Evolutionary conservation across 352 stramenopile genomes (phyloP), one percentile per base, ranked within the genome.

Genomic region (Pseudoperonospora humuli): DNA sequence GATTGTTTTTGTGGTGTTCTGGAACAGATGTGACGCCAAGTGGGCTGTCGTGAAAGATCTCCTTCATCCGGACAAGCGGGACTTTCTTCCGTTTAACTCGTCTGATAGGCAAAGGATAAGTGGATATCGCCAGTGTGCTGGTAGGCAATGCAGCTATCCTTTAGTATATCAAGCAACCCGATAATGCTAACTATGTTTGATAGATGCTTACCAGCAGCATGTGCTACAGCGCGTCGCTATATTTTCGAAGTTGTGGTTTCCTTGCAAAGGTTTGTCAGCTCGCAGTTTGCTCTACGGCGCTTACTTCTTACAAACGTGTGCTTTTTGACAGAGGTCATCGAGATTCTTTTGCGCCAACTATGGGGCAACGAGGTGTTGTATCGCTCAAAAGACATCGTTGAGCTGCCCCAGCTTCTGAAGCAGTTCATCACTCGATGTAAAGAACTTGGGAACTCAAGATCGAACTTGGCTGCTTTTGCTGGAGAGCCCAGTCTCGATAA

Each of bases 1-100:
- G 14, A 41, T 40, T 35, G 11, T 5, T 39, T 5, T 45, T 44
- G 8, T 13, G 24, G 1, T 57, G 26, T 32, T 15, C 6, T 36
- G 9, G 13, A 8, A 35, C 51, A 67, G 58, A 39, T 64, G 45
- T 29, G 61, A 77, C 7, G 57, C 61, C 18, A 65, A 58, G n/a
- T 80, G 68, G 68, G 60, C 53, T 11, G 38, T 75, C 13, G 66
- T 71, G 5, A 72, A 70, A 46, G 50, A 67, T 5, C 48, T 80
- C 7, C 54, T 80, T 9, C 64, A 75, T 17, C 53, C 52, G 11
- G 41, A 43, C n/a, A 70, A 57, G 17, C 49, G 7, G 3, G 39
- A 59, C 24, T 76, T 75, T 29, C 62, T 79, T 19, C 68, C 65
- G 23, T 76, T 76, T 24, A 18, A 49, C 18, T 2, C 43, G 5